Conservation (phyloP, 768 basidiomycete species). For the Candolleomyces aberdarensis region DNA sequence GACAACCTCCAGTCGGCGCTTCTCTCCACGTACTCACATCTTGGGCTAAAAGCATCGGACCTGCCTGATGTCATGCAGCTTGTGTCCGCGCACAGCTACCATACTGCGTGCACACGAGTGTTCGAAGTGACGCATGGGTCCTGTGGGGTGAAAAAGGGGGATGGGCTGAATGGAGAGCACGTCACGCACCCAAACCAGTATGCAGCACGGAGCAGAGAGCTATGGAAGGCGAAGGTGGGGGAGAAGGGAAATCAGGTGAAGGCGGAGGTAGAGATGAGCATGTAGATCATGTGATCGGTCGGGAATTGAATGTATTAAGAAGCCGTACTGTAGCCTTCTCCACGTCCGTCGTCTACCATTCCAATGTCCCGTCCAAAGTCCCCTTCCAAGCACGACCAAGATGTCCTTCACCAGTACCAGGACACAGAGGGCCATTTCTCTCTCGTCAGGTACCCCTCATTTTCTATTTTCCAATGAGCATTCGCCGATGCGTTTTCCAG, state of each 20-base stretch:
- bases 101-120: slow-evolving; percentile 95
- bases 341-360: slow-evolving; percentile 7
- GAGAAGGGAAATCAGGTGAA: slow-evolving; percentile 26
- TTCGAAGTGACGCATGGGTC: slow-evolving; percentile 88
- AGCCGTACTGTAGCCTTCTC: slow-evolving; percentile 2
- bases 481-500: slow-evolving; percentile 37
- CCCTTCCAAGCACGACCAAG: slow-evolving; percentile 24
- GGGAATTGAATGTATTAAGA: slow-evolving; percentile 1
- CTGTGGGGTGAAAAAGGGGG: slow-evolving; percentile 78
- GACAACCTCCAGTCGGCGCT: slow-evolving; percentile 82
- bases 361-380: slow-evolving; percentile 53
- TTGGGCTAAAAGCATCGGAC: slow-evolving; percentile 64
- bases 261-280: slow-evolving; percentile 13
- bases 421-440: slow-evolving; percentile 96
- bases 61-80: slow-evolving; percentile 78
- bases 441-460: slow-evolving; percentile 74
- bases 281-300: slow-evolving; percentile 8
- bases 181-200: slow-evolving; percentile 96
- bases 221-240: slow-evolving; percentile 38
- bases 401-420: slow-evolving; percentile 75
- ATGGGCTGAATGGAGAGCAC: slow-evolving; percentile 81
- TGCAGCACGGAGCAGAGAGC: slow-evolving; percentile 67
- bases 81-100: slow-evolving; percentile 81
- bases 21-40: slow-evolving; percentile 59
- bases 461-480: slow-evolving; percentile 13